phyloP scores from a whole-genome alignment of 768 basidiomycete species.

The Termitomyces titanicus region DNA sequence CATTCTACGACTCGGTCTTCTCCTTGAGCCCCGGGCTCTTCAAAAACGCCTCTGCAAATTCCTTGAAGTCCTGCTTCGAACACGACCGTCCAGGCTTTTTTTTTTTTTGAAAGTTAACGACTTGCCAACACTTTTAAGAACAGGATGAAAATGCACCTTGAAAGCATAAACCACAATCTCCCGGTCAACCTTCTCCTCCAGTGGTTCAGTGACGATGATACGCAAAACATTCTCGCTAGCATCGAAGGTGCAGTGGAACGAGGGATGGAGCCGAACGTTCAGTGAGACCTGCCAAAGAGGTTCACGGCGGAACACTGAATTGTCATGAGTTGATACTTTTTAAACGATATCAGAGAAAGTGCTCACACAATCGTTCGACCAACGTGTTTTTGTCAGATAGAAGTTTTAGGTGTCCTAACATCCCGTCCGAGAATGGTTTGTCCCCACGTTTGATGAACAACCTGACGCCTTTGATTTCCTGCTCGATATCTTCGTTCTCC shows the following conservation, averaged over 20 bases:
- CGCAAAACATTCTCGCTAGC: slow-evolving; percentile 52
- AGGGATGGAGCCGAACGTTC: slow-evolving; percentile 54
- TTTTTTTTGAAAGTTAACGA: neutral
- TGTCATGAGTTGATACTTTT: neutral
- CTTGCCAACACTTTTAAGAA: slow-evolving; percentile 6
- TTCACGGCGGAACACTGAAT: slow-evolving; percentile 64
- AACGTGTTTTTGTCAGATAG: slow-evolving; percentile 39
- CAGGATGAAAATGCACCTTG: slow-evolving; percentile 41
- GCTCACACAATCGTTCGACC: slow-evolving; percentile 46
- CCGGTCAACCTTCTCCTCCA: slow-evolving; percentile 22
- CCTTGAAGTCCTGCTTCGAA: slow-evolving; percentile 50
- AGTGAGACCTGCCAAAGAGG: slow-evolving; percentile 68
- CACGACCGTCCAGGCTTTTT: slow-evolving; percentile 41
- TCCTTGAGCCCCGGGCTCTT: slow-evolving; percentile 31
- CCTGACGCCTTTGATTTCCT: slow-evolving; percentile 59
- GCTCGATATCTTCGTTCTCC: slow-evolving; percentile 53
- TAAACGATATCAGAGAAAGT: neutral
- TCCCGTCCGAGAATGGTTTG: slow-evolving; percentile 54
- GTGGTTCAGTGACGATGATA: slow-evolving; percentile 48
- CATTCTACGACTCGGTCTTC: neutral
- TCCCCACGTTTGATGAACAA: slow-evolving; percentile 57
- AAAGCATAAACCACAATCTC: slow-evolving; percentile 62
- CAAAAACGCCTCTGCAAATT: slow-evolving; percentile 45
- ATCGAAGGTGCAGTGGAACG: slow-evolving; percentile 58
- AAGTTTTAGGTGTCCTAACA: slow-evolving; percentile 59